Conservation (phyloP, 331 rosid species). For the Quercus tomentella region DNA sequence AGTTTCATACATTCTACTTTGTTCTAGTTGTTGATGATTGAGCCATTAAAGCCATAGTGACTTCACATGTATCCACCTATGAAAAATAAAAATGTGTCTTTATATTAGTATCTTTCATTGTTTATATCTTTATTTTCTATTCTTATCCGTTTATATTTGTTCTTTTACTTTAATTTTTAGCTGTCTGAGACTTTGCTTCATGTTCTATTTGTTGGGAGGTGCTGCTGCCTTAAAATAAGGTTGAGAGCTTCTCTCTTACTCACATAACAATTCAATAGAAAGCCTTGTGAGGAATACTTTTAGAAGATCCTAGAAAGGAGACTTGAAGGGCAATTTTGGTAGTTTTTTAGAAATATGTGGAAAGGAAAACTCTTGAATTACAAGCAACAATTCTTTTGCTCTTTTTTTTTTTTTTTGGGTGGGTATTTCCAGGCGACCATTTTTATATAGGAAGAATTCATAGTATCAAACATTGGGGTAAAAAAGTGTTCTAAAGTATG, state of each 20-base stretch:
- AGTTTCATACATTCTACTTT: slow-evolving; percentile 11
- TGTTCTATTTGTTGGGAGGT: not conserved
- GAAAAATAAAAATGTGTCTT: not conserved
- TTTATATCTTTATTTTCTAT: not conserved
- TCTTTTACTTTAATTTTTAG: not conserved
- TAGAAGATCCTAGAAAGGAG: not conserved
- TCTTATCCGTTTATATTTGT: not conserved
- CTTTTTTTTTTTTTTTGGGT: too few species aligned
- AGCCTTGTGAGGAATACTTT: not conserved
- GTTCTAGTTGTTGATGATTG: not conserved
- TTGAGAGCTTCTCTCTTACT: not conserved
- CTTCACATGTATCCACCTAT: not conserved
- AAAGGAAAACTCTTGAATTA: not conserved
- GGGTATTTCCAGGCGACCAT: too few species aligned
- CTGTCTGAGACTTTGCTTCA: not conserved
- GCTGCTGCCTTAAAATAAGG: not conserved
- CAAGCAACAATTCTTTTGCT: not conserved
- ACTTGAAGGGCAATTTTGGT: not conserved
- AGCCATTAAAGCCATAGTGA: slow-evolving; percentile 2
- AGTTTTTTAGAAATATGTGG: not conserved
- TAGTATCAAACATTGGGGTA: too few species aligned
- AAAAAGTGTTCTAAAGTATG: too few species aligned
- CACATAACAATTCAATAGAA: not conserved
- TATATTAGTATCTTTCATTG: not conserved
- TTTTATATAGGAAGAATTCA: too few species aligned